Conservation (phyloP, 2,329 filamentous ascomycete genomes). For the Dryadomyces quercus-mongolicae region DNA sequence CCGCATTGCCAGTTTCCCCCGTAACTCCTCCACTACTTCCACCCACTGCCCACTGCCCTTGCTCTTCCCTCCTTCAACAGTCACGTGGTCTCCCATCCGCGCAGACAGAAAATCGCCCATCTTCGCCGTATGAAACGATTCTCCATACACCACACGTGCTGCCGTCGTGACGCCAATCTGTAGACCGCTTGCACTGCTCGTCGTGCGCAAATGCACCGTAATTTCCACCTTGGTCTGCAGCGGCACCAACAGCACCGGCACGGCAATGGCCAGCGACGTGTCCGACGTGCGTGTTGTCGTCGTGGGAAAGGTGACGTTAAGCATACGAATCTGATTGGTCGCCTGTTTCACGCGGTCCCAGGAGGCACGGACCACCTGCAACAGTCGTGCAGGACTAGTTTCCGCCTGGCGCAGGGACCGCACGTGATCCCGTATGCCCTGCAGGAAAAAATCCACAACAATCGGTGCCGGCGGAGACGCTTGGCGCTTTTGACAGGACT, state of each 20-base stretch:
- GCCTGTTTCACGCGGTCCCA: conserved; percentile 56
- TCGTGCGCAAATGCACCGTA: conserved; percentile 37
- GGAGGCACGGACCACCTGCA: conserved; percentile 44
- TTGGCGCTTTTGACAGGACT: conserved; percentile 17
- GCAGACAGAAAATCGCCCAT: conserved; percentile 58
- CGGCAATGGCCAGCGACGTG: conserved; percentile 48
- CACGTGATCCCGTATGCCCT: conserved; percentile 57
- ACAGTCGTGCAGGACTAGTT: conserved; percentile 43
- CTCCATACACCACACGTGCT: conserved; percentile 62
- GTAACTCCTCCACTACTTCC: conserved; percentile 41
- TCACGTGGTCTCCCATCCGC: conserved; percentile 31
- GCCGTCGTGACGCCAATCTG: conserved; percentile 39
- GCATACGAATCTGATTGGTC: conserved; percentile 44
- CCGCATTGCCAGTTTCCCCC: conserved; percentile 40
- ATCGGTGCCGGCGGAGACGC: conserved; percentile 37
- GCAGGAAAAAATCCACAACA: conserved; percentile 62
- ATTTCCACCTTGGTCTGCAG: conserved; percentile 59
- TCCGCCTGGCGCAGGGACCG: conserved; percentile 46
- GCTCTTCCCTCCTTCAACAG: neutral
- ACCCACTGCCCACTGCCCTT: conserved; percentile 32
- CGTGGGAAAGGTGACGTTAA: conserved; percentile 55
- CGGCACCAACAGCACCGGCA: conserved; percentile 49
- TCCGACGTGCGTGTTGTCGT: conserved; percentile 52
- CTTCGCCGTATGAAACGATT: conserved; percentile 63
- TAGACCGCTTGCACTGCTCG: conserved; percentile 22